Evolutionary conservation across 2,329 filamentous ascomycete genomes (phyloP).

Genomic region (Diaporthe vaccinii): DNA sequence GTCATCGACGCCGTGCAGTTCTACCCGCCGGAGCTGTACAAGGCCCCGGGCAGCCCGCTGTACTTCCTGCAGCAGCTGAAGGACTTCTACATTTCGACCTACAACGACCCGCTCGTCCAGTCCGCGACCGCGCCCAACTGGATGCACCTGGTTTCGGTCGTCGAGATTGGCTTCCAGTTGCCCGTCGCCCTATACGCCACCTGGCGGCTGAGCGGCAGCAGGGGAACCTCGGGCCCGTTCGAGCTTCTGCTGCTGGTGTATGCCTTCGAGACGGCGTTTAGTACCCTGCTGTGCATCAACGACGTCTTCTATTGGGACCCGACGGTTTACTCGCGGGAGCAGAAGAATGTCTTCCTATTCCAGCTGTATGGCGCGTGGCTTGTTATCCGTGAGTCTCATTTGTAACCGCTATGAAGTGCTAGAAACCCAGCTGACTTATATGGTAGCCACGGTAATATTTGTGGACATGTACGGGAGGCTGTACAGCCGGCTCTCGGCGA

Average conservation of each 20-base stretch:
- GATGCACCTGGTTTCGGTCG: slow-evolving; percentile 64
- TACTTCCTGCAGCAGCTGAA: slow-evolving; percentile 62
- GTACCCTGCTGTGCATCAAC: slow-evolving; percentile 64
- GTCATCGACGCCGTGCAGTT: slow-evolving; percentile 68
- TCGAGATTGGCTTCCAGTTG: slow-evolving; percentile 65
- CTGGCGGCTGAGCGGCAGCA: slow-evolving; percentile 51
- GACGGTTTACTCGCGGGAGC: slow-evolving; percentile 56
- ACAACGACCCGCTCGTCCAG: slow-evolving; percentile 67
- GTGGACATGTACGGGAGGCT: slow-evolving; percentile 69
- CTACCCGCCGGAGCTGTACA: slow-evolving; percentile 64
- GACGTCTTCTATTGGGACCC: slow-evolving; percentile 65
- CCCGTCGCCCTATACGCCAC: slow-evolving; percentile 65
- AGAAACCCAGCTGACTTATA: background rate
- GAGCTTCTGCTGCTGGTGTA: slow-evolving; percentile 68
- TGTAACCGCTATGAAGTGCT: background rate
- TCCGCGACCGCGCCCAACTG: slow-evolving; percentile 54
- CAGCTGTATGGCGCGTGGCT: slow-evolving; percentile 67
- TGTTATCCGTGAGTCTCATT: slow-evolving; percentile 63
- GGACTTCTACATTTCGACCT: slow-evolving; percentile 59
- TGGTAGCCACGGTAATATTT: slow-evolving; percentile 63
- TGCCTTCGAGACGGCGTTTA: slow-evolving; percentile 64
- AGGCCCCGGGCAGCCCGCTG: slow-evolving; percentile 57
- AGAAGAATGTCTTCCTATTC: slow-evolving; percentile 62
- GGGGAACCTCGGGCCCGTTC: slow-evolving; percentile 52
- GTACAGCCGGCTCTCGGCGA: slow-evolving; percentile 55